phyloP scores from a whole-genome alignment of 257 asterid genomes.

The Misopates orontium region DNA sequence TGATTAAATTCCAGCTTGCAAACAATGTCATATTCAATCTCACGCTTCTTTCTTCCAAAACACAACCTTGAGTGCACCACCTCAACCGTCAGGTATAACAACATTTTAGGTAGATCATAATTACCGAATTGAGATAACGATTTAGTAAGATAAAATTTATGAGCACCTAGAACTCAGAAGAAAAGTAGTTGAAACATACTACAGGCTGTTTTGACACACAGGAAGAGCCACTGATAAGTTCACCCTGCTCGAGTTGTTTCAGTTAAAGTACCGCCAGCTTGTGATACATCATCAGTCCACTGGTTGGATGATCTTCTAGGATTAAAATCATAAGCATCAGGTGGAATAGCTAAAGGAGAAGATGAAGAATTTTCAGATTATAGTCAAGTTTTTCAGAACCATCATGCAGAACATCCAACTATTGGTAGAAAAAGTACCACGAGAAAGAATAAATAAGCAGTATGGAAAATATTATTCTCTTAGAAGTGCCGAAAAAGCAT shows the following conservation, averaged over 20 bases:
- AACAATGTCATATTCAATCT: no score
- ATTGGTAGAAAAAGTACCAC: conserved; percentile 55
- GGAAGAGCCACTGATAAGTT: conserved; percentile 73
- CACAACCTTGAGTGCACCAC: no score
- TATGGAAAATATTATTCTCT: conserved; percentile 23
- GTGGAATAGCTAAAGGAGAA: conserved; percentile 42
- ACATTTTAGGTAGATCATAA: conserved; percentile 11
- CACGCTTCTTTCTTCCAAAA: no score
- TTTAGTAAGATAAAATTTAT: conserved; percentile 5
- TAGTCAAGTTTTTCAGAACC: no score
- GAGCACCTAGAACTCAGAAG: conserved; percentile 24
- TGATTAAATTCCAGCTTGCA: no score
- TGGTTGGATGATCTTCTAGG: conserved; percentile 66
- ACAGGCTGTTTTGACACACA: conserved; percentile 60
- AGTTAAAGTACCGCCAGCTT: conserved; percentile 72
- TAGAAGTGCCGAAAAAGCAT: conserved; percentile 7
- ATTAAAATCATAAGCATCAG: conserved; percentile 46
- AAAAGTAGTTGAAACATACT: conserved; percentile 46
- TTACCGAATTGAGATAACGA: conserved; percentile 21
- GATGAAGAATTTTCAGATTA: conserved; percentile 55
- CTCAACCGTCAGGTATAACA: no score
- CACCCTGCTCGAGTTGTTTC: conserved; percentile 80
- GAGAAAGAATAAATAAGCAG: conserved; percentile 30
- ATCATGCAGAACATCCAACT: conserved; percentile 54
- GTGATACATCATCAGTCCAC: conserved; percentile 78